Percentiles rank a stretch among this genome's conserved stretches.
These are phyloP conservation scores for Rhodomyrtus psidioides DNA, from an alignment of 441 rosid species.

Conservation along the genomic window DNA sequence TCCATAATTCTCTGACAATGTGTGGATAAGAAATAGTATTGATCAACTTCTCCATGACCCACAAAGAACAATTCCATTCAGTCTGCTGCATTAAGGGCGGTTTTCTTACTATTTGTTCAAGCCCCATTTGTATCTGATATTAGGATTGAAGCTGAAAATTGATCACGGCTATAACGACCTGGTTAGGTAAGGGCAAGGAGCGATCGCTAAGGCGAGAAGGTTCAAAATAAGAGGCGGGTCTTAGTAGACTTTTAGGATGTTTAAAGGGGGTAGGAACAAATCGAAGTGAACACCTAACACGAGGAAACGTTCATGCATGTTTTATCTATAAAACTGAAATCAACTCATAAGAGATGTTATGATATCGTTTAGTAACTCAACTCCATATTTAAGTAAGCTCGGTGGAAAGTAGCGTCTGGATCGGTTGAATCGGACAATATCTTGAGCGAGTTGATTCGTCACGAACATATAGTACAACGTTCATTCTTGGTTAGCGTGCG, in stretches of 20 bases:
- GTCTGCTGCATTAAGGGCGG: background rate
- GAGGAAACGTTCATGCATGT: background rate
- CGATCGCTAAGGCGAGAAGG: background rate
- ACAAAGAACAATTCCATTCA: background rate
- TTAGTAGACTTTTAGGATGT: background rate
- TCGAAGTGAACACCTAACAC: rapidly evolving
- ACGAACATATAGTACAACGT: too few relatives aligned
- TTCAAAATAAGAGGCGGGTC: background rate
- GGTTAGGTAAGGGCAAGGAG: background rate
- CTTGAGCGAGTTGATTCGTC: background rate
- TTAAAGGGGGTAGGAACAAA: background rate
- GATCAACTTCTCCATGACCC: background rate
- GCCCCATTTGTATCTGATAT: background rate
- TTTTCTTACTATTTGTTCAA: background rate
- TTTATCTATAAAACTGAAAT: background rate
- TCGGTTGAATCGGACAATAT: background rate
- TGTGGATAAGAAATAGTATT: background rate
- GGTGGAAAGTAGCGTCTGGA: background rate
- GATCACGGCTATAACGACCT: background rate
- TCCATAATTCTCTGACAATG: background rate
- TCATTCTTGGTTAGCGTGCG: background rate
- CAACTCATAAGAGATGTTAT: background rate
- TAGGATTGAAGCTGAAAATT: too few relatives aligned
- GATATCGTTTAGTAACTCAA: background rate
- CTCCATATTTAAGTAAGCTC: background rate